These are phyloP conservation scores for Raffaelea albimanens DNA, from an alignment of 2,329 filamentous ascomycete species.

Conservation along the genomic window DNA sequence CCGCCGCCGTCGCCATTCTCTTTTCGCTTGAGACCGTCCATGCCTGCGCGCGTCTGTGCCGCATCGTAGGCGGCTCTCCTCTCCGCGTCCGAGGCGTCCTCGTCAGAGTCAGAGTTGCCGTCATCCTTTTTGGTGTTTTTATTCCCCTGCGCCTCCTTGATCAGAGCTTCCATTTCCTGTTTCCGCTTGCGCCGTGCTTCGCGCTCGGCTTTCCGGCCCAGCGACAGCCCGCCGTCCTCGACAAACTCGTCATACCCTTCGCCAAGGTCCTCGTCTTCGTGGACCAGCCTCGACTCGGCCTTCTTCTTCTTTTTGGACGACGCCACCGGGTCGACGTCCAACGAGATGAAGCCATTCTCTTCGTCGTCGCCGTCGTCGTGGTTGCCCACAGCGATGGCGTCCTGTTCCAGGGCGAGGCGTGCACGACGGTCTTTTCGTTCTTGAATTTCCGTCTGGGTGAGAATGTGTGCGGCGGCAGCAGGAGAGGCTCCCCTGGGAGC, in stretches of 20 bases:
- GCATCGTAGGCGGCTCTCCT: constrained; percentile 76
- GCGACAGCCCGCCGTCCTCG: constrained; percentile 69
- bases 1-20: constrained; percentile 25
- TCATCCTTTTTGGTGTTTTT: constrained; percentile 49
- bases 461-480: constrained; percentile 37
- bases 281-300: constrained; percentile 63
- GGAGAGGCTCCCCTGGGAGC: not conserved
- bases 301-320: constrained; percentile 41
- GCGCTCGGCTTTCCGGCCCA: constrained; percentile 70
- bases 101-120: constrained; percentile 51
- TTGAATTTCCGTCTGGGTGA: constrained; percentile 74
- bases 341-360: constrained; percentile 22
- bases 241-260: constrained; percentile 92
- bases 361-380: constrained; percentile 34
- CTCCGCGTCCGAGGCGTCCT: constrained; percentile 61
- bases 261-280: constrained; percentile 83
- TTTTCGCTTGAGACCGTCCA: constrained; percentile 56
- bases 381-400: constrained; percentile 56
- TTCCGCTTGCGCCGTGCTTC: constrained; percentile 58
- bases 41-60: constrained; percentile 77
- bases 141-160: constrained; percentile 65
- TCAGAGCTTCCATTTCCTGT: constrained; percentile 73
- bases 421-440: constrained; percentile 86
- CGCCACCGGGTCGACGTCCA: constrained; percentile 17
- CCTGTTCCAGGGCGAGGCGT: constrained; percentile 61